phyloP scores from a whole-genome alignment of 768 basidiomycete genomes.

The Boletus vermiculosoides region DNA sequence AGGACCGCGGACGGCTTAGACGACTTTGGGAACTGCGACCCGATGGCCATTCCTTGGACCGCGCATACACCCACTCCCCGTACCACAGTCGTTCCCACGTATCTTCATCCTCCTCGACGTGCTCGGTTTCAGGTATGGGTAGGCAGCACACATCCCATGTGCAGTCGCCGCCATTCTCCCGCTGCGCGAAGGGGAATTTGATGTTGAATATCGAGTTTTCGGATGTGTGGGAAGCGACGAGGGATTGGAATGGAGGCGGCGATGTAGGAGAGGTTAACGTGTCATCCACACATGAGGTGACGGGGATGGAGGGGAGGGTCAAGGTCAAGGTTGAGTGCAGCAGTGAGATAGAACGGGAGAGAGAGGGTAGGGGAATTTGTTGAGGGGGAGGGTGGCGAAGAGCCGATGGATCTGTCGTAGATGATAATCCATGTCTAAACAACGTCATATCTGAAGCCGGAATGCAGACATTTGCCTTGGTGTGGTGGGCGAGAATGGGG shows the following conservation, averaged over 20 bases:
- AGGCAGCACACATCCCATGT: conserved; percentile 7
- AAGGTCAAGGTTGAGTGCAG: background rate
- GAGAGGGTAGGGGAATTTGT: background rate
- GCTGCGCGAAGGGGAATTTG: conserved; percentile 49
- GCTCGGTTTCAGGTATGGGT: too few relatives aligned
- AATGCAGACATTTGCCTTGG: background rate
- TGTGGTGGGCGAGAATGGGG: too few relatives aligned
- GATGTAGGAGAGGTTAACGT: conserved; percentile 61
- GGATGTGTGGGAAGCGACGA: conserved; percentile 84
- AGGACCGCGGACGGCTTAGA: too few relatives aligned
- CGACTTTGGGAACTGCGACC: too few relatives aligned
- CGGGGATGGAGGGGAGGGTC: background rate
- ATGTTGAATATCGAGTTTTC: conserved; percentile 80
- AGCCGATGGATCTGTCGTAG: conserved; percentile 39
- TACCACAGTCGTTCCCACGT: too few relatives aligned
- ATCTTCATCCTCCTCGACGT: too few relatives aligned
- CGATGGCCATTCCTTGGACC: too few relatives aligned
- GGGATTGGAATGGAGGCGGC: conserved; percentile 87
- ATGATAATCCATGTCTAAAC: background rate
- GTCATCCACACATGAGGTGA: conserved; percentile 45
- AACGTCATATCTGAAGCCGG: background rate
- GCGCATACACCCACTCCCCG: too few relatives aligned
- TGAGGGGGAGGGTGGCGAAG: conserved; percentile 39
- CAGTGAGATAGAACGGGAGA: background rate
- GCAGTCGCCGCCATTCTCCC: conserved; percentile 24